Conservation (phyloP, 2,329 filamentous ascomycete species). For the Huntiella bhutanensis region DNA sequence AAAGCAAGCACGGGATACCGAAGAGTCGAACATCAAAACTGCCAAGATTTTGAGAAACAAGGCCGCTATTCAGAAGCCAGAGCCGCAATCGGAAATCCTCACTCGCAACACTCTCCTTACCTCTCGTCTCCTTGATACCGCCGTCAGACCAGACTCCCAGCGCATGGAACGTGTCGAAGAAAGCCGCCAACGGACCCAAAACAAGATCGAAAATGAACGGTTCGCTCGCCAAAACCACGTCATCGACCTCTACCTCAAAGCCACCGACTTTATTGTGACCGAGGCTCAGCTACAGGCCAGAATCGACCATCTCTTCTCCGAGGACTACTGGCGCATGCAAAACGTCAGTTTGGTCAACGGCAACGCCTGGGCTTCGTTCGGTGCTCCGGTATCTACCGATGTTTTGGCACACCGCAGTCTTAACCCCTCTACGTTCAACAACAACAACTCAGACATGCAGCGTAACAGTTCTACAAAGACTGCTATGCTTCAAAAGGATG, state of each 20-base stretch:
- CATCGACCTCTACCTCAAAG: constrained; percentile 78
- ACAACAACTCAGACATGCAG: not conserved
- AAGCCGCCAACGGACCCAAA: constrained; percentile 23
- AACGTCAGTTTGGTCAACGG: constrained; percentile 17
- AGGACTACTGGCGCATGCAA: constrained; percentile 30
- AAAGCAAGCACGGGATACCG: constrained; percentile 28
- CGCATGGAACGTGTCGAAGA: constrained; percentile 36
- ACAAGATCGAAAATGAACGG: constrained; percentile 30
- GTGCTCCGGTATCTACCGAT: constrained; percentile 26
- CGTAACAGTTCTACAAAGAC: constrained; percentile 17
- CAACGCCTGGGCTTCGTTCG: constrained; percentile 34
- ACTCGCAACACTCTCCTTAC: constrained; percentile 48
- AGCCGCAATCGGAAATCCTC: constrained; percentile 57
- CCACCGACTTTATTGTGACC: constrained; percentile 67
- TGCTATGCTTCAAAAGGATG: constrained; percentile 31
- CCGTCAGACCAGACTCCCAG: constrained; percentile 40
- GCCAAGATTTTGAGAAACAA: constrained; percentile 29
- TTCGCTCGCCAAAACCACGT: constrained; percentile 49
- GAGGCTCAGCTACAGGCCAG: constrained; percentile 56
- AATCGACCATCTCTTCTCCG: constrained; percentile 60
- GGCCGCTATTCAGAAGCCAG: constrained; percentile 38
- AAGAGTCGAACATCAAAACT: constrained; percentile 22
- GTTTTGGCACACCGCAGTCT: constrained; percentile 18
- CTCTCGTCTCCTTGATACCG: constrained; percentile 28
- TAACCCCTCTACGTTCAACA: constrained; percentile 1